Evolutionary conservation across 2,329 filamentous ascomycete genomes (phyloP), one percentile per base, ranked within the genome.

Genomic region (Fusarium coffeatum): DNA sequence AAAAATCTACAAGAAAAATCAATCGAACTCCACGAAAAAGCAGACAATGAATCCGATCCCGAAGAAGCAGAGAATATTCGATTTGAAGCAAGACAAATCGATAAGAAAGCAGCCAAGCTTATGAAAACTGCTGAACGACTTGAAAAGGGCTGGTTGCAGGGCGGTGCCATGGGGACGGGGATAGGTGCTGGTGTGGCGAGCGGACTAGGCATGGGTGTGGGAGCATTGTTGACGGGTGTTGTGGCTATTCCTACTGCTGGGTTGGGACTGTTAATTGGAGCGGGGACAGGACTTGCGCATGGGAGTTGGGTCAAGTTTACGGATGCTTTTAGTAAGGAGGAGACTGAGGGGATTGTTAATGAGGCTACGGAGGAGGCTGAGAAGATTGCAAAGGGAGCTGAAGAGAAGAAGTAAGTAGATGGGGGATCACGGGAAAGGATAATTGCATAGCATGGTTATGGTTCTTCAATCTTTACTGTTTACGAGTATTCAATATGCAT

Each of bases 171-270:
- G 45, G 71, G 71, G 1, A 65, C 68, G 12, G 71, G 71, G 0
- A 72, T 73, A 16, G 71, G 71, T 1, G 66, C 58, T 18, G 71
- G 71, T n/a, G 67, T 73, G 8, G 71, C 71, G 6, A 70, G 71
- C 15, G 71, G 71, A 2, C 49, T 73, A 5, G 71, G 68, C 0
- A 18, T 73, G 25, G 50, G 65, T 2, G 68, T 73, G 12, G 71
- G 71, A 2, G 55, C 71, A 6, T 4, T 73, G 3, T 13, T 73
- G 27, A 73, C 71, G 3, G 71, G 71, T 0, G 56, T 73, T 5
- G 71, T 73, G 9, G 71, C 68, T 7, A 72, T 73, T 43, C 70
- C 71, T 6, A 71, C 71, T 2, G 54, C 60, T 8, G 67, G 70
- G 1, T 18, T 72, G 45, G 71, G 71, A 2, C 58, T 72, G 49